phyloP scores from a whole-genome alignment of 2,329 filamentous ascomycete species.

The Sporothrix inflata region DNA sequence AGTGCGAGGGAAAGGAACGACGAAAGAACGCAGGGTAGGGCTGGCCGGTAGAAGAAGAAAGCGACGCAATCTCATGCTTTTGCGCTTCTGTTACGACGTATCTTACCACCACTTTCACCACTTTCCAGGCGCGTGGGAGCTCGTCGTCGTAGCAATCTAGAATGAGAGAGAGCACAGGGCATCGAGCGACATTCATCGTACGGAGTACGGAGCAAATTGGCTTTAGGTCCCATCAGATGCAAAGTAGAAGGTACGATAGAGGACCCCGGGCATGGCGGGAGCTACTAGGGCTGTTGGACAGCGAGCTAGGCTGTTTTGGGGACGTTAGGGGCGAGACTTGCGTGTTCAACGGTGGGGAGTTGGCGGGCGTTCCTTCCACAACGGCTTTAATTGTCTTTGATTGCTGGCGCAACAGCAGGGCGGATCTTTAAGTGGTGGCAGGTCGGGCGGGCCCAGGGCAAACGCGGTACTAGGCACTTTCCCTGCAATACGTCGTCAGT shows the following conservation, averaged over 20 bases:
- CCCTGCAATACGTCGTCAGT: neutral
- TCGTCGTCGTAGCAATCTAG: neutral
- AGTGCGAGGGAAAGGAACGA: neutral
- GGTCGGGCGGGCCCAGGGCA: conserved; percentile 5
- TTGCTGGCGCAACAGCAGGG: conserved; percentile 16
- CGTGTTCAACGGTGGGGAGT: conserved; percentile 17
- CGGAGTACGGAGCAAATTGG: conserved; percentile 1
- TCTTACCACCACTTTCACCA: neutral
- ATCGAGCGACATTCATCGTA: neutral
- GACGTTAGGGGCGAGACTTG: neutral
- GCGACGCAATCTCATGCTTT: neutral
- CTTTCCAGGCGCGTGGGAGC: neutral
- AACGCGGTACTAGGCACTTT: conserved; percentile 11
- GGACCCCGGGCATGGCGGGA: conserved; percentile 14
- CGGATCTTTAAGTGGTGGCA: conserved; percentile 15
- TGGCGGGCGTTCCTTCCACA: conserved; percentile 6
- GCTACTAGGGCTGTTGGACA: conserved; percentile 13
- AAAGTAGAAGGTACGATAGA: conserved; percentile 10
- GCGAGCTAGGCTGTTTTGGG: neutral
- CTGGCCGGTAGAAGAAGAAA: neutral
- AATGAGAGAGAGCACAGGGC: neutral
- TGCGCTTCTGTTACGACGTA: neutral
- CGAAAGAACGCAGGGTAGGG: neutral
- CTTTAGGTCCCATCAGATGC: neutral
- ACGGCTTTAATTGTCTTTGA: neutral